Evolutionary conservation across 1,139 yeast species (phyloP).

Genomic region (Hansenula anomala): DNA sequence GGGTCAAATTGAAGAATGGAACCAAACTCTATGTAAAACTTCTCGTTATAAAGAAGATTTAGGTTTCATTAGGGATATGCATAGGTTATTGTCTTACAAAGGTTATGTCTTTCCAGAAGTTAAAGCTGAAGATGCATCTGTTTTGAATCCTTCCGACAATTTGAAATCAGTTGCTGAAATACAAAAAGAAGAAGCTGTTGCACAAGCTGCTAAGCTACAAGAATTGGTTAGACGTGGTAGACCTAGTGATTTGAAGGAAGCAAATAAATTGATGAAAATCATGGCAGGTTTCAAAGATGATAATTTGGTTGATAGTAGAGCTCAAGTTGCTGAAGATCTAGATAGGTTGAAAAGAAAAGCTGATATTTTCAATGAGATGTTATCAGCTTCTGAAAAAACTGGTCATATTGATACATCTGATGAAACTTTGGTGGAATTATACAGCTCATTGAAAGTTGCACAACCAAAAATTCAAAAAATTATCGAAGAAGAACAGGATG

Average conservation of each 20-base stretch:
- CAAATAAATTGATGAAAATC: conserved; percentile 92
- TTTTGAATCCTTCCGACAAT: conserved; percentile 85
- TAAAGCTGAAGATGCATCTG: conserved; percentile 87
- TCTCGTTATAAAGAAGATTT: conserved; percentile 88
- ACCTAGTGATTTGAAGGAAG: conserved; percentile 93
- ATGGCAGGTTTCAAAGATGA: conserved; percentile 98
- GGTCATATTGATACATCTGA: conserved; percentile 54
- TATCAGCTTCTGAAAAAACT: conserved; percentile 49
- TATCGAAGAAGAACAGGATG: conserved; percentile 68
- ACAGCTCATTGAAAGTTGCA: conserved; percentile 72
- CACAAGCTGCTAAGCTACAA: conserved; percentile 92
- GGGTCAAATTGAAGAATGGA: conserved; percentile 96
- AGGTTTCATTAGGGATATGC: conserved; percentile 94
- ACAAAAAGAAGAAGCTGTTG: conserved; percentile 87
- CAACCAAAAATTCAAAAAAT: conserved; percentile 86
- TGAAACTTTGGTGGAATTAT: conserved; percentile 76
- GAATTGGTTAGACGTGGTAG: conserved; percentile 93
- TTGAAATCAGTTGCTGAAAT: conserved; percentile 86
- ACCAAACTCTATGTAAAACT: conserved; percentile 88
- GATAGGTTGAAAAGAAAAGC: conserved; percentile 83
- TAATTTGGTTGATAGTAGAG: conserved; percentile 56
- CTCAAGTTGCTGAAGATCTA: conserved; percentile 78
- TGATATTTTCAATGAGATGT: conserved; percentile 89
- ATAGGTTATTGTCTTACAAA: conserved; percentile 78
- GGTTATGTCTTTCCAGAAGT: conserved; percentile 92